phyloP scores from a whole-genome alignment of 352 stramenopile genomes.

The Labyrinthula sp. region DNA sequence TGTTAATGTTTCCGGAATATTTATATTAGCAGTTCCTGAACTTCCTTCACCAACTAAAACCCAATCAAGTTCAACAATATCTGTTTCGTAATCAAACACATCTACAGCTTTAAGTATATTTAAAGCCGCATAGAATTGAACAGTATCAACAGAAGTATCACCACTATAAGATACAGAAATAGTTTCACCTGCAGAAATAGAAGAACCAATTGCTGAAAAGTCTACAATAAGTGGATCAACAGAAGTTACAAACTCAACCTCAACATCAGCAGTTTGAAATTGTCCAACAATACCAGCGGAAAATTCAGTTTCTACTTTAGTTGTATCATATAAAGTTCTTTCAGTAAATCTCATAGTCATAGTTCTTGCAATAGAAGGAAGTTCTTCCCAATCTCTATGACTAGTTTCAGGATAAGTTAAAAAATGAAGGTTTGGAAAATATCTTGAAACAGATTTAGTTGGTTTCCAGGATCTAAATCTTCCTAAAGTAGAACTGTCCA shows the following conservation, averaged over 20 bases:
- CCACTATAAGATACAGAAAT: not conserved
- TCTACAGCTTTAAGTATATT: not conserved
- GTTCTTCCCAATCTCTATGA: not conserved
- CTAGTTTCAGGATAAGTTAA: conserved; percentile 8
- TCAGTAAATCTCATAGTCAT: conserved; percentile 17
- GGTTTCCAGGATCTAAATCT: conserved; percentile 17
- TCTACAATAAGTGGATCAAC: too few species aligned
- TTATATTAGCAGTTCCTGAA: conserved; percentile 2
- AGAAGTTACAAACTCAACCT: too few species aligned
- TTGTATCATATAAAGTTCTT: conserved; percentile 17
- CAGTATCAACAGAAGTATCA: too few species aligned
- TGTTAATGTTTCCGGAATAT: conserved; percentile 3
- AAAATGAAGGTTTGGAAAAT: conserved; percentile 25
- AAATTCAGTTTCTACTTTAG: too few species aligned
- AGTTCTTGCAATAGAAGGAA: not conserved
- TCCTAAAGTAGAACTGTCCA: not conserved
- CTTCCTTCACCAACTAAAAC: conserved; percentile 3
- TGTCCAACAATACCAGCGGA: too few species aligned
- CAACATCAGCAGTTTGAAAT: too few species aligned
- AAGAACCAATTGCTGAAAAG: too few species aligned
- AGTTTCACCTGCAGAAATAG: conserved; percentile 1
- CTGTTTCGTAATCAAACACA: conserved; percentile 8
- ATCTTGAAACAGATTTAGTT: not conserved
- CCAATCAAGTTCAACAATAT: conserved; percentile 22
- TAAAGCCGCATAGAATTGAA: too few species aligned